phyloP scores from a whole-genome alignment of 2,329 filamentous ascomycete species.

The Nannizziopsis barbatae region DNA sequence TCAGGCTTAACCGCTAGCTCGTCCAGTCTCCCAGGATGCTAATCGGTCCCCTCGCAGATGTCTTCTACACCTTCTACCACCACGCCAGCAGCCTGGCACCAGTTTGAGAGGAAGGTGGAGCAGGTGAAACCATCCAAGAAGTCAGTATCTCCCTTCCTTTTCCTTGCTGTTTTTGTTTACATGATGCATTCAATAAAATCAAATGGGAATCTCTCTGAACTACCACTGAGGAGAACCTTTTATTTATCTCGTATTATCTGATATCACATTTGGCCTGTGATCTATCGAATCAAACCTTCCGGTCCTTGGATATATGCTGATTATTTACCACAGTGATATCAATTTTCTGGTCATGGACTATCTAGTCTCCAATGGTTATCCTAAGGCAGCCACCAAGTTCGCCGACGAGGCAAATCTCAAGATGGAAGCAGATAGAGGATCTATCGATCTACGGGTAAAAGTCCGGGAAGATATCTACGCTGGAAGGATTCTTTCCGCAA shows the following conservation, averaged over 20 bases:
- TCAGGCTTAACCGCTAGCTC: background rate
- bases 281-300: conserved; percentile 4
- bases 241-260: conserved; percentile 57
- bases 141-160: conserved; percentile 46
- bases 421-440: conserved; percentile 58
- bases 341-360: conserved; percentile 95
- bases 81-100: conserved; percentile 53
- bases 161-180: conserved; percentile 27
- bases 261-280: conserved; percentile 28
- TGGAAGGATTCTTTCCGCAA: conserved; percentile 75
- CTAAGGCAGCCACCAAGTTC: conserved; percentile 83
- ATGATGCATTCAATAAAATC: conserved; percentile 69
- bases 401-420: conserved; percentile 83
- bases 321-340: conserved; percentile 58
- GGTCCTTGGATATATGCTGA: conserved; percentile 22
- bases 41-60: conserved; percentile 37
- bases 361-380: conserved; percentile 88
- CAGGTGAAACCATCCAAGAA: conserved; percentile 80
- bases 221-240: conserved; percentile 78
- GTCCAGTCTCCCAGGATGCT: conserved; percentile 20
- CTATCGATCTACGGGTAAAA: conserved; percentile 65
- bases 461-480: conserved; percentile 77
- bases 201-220: conserved; percentile 99
- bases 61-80: conserved; percentile 62
- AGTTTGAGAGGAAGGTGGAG: conserved; percentile 71